Base-by-base conservation (phyloP, 1,284 basidiomycete species). In the Ganoderma meredithae region DNA sequence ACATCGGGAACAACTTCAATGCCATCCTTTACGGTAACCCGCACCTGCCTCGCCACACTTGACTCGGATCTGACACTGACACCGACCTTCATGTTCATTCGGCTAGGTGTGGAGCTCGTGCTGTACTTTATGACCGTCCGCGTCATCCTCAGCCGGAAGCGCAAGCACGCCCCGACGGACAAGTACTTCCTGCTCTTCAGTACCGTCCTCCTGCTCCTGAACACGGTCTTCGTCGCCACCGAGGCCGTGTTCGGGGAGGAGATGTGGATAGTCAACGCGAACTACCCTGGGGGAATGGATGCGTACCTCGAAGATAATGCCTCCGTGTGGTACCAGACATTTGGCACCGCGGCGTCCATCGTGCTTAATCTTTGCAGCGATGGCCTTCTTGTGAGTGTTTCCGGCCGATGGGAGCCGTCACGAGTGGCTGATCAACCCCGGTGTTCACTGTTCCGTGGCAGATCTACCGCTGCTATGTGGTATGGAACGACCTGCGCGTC, bases 261-360 rank as follows among this genome's bases (percentile, higher is more conserved):
- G 64, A 70, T 70, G 70, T 73, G 70, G 70, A 65, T 73, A 17
- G 60, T 65, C 1, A 66, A 71, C 53, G 64, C 43, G 2, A 53
- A 65, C 56, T 70, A 70, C 27, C 70, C 69, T 13, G 72, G 72
- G 6, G 72, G 72, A 1, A 39, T 58, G 22, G 63, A 31, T 6
- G n/a, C 40, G 13, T 71, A 69, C 36, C 47, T 71, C 33, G 69
- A 31, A 2, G 63, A 56, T 33, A 39, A 62, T 44, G 72, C 67
- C 17, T 22, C 66, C 9, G 69, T 73, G 5, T 73, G 72, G 72
- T 73, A 73, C 56, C 65, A 71, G 65, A 70, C 70, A 7, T 33
- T 69, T 17, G 70, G 66, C 6, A 68, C 58, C 5, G 61, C 72
- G 3, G 44, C 70, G 8, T 62, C 52, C 7, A 55, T 70, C 39